Base-by-base conservation (phyloP, 148 eudicot species). In the Camellia granthamiana region DNA sequence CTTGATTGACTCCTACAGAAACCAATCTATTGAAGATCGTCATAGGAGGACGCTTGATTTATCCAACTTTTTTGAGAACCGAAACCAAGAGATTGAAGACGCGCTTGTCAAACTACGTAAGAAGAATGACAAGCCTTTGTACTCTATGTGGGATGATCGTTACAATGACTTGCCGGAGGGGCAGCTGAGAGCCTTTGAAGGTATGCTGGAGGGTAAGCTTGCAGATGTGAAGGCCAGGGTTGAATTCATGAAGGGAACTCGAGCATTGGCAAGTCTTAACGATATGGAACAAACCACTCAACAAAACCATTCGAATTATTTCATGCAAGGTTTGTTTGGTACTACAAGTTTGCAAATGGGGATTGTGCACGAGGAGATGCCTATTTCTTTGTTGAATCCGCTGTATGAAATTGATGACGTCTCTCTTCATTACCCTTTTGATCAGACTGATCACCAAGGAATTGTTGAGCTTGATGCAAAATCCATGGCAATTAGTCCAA, bases 1-100 rank as follows among this genome's bases (percentile, higher is more conserved):
- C 47, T 23, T 82, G 51, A 82, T 82, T 18, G 78, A 77, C 2
- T 16, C 46, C 0, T 78, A 78, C 73, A 54, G 15, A 49, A 72
- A 72, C 8, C 77, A 72, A 55, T 55, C 84, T 0, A 4, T 0
- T 1, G 78, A 78, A 43, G 77, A 72, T 46, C 67, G 78, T 0
- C 52, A 4, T 1, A 64, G 47, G 47, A 71, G 78, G 49, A 78
- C 59, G 0, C 16, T 4, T 4, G 63, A 42, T 12, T 55, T 82
- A 51, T 46, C 74, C 60, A 1, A 61, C 12, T 77, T 77, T 18
- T 77, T 64, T 2, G 47, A 77, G 42, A 60, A 77, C 15, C 43
- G 59, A 0, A 77, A 13, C 44, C 46, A 23, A 14, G 64, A 63
- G 59, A 7, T 23, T 2, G 67, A 75, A 75, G 78, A 75, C 4